Evolutionary conservation across 2,329 filamentous ascomycete genomes (phyloP).

Genomic region (Fonsecaea multimorphosa): DNA sequence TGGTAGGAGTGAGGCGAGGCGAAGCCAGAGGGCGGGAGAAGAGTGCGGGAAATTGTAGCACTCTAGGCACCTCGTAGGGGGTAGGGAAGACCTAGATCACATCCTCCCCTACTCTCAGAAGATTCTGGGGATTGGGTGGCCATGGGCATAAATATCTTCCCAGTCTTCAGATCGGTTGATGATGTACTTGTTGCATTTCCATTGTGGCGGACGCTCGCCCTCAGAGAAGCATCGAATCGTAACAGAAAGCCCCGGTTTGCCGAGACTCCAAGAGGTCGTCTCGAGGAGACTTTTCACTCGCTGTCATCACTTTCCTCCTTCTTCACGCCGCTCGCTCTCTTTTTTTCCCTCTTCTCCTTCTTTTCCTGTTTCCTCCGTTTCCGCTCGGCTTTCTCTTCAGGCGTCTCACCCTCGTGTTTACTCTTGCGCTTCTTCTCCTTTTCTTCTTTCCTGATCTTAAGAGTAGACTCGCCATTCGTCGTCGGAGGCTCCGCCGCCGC

Average conservation of each 20-base stretch:
- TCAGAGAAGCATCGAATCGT: too few relatives aligned
- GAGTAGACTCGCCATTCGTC: conserved; percentile 47
- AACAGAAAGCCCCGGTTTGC: neutral
- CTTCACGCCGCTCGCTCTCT: conserved; percentile 34
- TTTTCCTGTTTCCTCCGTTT: conserved; percentile 61
- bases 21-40: too few relatives aligned
- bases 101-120: too few relatives aligned
- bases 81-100: too few relatives aligned
- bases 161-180: too few relatives aligned
- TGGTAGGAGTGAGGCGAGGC: too few relatives aligned
- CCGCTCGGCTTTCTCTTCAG: conserved; percentile 56
- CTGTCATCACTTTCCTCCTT: conserved; percentile 38
- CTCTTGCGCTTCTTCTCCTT: conserved; percentile 58
- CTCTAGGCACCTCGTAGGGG: too few relatives aligned
- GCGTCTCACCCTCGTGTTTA: conserved; percentile 63
- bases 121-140: too few relatives aligned
- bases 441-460: conserved; percentile 54
- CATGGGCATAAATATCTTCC: neutral
- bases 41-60: too few relatives aligned
- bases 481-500: conserved; percentile 44
- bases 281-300: conserved; percentile 12
- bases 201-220: too few relatives aligned
- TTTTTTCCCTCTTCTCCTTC: conserved; percentile 62
- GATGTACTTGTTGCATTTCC: too few relatives aligned
- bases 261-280: neutral